Conservation (phyloP, 371 early-diverging fungal species). For the Mucor ambiguus region DNA sequence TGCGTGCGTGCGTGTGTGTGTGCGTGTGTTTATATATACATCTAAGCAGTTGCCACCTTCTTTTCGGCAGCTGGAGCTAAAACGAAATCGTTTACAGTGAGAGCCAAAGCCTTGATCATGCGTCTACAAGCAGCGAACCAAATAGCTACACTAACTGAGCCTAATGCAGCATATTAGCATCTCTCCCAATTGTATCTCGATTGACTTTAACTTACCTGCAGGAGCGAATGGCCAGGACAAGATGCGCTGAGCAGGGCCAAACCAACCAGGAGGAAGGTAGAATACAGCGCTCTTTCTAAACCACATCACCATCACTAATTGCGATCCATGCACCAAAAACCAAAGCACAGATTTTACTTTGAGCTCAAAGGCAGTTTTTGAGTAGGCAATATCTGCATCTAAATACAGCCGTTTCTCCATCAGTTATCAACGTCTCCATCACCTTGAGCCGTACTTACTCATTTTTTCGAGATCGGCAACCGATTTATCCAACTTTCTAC, state of each 20-base stretch:
- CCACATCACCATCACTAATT: constrained; percentile 67
- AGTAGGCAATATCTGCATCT: constrained; percentile 68
- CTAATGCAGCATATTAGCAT: constrained; percentile 32
- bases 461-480: constrained; percentile 64
- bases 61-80: constrained; percentile 24
- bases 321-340: constrained; percentile 71
- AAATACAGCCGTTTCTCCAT: background rate
- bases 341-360: constrained; percentile 76
- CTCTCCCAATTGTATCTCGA: background rate
- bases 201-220: constrained; percentile 45
- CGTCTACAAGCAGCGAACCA: constrained; percentile 77
- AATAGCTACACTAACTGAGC: constrained; percentile 71
- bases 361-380: constrained; percentile 77
- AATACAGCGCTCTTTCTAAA: constrained; percentile 79
- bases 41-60: constrained; percentile 7
- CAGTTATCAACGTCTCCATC: background rate
- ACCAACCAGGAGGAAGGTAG: constrained; percentile 82
- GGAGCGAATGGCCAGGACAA: constrained; percentile 84
- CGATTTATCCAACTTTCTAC: constrained; percentile 79
- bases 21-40: background rate
- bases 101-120: constrained; percentile 42
- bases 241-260: constrained; percentile 76
- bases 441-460: constrained; percentile 39
- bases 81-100: constrained; percentile 41
- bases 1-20: background rate